Evolutionary conservation across 1,284 basidiomycete genomes (phyloP).

Genomic region (Rhodotorula sp.): DNA sequence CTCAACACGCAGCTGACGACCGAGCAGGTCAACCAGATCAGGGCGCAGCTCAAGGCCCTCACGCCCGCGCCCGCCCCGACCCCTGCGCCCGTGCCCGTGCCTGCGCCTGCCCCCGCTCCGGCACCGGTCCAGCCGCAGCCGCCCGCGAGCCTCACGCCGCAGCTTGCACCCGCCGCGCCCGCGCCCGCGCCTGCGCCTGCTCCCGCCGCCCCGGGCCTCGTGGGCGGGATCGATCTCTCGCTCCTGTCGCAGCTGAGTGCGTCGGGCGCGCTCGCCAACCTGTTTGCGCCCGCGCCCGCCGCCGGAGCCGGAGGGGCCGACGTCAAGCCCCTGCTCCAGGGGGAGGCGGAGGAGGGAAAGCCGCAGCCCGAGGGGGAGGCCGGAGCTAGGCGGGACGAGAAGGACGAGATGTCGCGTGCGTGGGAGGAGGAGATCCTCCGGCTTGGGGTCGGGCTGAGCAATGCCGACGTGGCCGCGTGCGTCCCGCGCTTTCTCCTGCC

Average conservation of each 20-base stretch:
- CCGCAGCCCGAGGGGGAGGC: neutral
- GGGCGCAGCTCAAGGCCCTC: constrained; percentile 70
- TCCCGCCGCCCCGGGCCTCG: neutral
- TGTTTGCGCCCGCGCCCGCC: constrained; percentile 39
- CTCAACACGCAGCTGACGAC: constrained; percentile 72
- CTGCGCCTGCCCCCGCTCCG: constrained; percentile 33
- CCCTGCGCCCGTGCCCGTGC: constrained; percentile 34
- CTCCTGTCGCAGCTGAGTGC: constrained; percentile 39
- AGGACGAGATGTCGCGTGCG: constrained; percentile 20
- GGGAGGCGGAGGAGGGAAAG: neutral
- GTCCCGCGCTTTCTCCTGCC: constrained; percentile 19
- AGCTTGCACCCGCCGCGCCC: constrained; percentile 45
- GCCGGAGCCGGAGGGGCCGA: constrained; percentile 41
- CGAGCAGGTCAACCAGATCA: constrained; percentile 75
- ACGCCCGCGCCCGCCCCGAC: constrained; percentile 54
- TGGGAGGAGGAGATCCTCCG: constrained; percentile 31
- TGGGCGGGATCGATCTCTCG: constrained; percentile 33
- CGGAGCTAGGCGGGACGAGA: neutral
- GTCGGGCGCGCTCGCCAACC: constrained; percentile 30
- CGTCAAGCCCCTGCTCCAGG: neutral
- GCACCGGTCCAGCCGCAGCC: constrained; percentile 20
- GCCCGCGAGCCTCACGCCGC: neutral
- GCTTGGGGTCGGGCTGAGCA: constrained; percentile 31
- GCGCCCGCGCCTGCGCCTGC: constrained; percentile 42
- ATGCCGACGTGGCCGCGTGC: constrained; percentile 34